Conservation (phyloP, 2,329 filamentous ascomycete genomes). For the Diaporthe sp. region DNA sequence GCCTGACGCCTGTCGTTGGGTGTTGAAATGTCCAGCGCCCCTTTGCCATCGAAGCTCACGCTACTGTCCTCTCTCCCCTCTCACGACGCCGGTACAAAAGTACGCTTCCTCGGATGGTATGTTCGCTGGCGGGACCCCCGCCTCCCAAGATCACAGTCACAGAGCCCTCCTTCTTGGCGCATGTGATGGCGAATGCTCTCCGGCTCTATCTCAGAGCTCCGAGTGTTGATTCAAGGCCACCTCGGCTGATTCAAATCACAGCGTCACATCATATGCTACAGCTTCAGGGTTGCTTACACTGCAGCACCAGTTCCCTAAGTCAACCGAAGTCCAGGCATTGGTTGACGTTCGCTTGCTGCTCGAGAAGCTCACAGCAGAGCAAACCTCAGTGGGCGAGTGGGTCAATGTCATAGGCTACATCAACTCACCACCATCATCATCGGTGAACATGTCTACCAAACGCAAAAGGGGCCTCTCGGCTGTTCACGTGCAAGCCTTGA, state of each 20-base stretch:
- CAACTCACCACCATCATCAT: slow-evolving; percentile 49
- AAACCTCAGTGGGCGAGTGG: slow-evolving; percentile 84
- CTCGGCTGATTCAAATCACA: slow-evolving; percentile 51
- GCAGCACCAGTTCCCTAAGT: slow-evolving; percentile 74
- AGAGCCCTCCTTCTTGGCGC: neutral
- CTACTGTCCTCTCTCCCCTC: slow-evolving; percentile 73
- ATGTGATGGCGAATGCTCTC: neutral
- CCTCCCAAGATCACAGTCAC: neutral
- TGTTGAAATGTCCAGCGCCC: slow-evolving; percentile 66
- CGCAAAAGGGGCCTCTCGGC: slow-evolving; percentile 36
- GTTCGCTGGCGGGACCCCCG: slow-evolving; percentile 48
- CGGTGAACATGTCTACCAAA: slow-evolving; percentile 26
- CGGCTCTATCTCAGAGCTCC: neutral
- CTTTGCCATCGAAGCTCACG: slow-evolving; percentile 74
- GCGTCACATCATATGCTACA: slow-evolving; percentile 66
- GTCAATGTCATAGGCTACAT: slow-evolving; percentile 91
- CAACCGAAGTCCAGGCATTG: slow-evolving; percentile 61
- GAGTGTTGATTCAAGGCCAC: neutral
- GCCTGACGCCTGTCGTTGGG: slow-evolving; percentile 8
- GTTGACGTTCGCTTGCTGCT: slow-evolving; percentile 83
- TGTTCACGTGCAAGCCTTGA: slow-evolving; percentile 77
- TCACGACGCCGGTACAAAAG: slow-evolving; percentile 76
- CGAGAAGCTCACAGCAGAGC: slow-evolving; percentile 71
- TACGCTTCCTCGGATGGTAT: slow-evolving; percentile 94
- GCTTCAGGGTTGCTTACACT: slow-evolving; percentile 74